Conservation (phyloP, 164 flowering plant species). For the Nelumbo lutea region DNA sequence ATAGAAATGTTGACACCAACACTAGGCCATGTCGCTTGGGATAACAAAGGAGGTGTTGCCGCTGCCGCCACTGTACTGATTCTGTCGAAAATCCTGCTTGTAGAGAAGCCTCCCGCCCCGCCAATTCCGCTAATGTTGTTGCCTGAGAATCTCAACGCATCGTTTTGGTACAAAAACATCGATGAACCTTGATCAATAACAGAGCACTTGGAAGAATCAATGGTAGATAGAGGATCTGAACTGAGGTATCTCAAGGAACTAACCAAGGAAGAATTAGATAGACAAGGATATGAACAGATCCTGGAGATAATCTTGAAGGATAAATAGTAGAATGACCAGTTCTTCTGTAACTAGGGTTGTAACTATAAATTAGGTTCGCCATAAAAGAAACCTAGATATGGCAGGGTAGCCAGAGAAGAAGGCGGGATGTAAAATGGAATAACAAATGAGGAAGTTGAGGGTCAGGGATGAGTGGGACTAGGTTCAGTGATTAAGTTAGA, state of each 20-base stretch:
- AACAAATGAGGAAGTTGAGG: too few species aligned
- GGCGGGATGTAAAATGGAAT: not conserved
- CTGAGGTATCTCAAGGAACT: slow-evolving; percentile 18
- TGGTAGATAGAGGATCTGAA: slow-evolving; percentile 9
- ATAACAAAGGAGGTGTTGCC: slow-evolving; percentile 6
- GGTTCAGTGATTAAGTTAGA: too few species aligned
- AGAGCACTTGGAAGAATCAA: slow-evolving; percentile 16
- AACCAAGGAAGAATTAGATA: slow-evolving; percentile 18
- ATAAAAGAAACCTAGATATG: slow-evolving; percentile 15
- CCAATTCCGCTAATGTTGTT: slow-evolving; percentile 10
- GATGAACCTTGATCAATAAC: slow-evolving; percentile 8
- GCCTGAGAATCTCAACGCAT: slow-evolving; percentile 13
- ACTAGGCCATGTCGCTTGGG: slow-evolving; percentile 19
- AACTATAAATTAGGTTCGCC: slow-evolving; percentile 35
- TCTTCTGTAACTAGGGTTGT: slow-evolving; percentile 27
- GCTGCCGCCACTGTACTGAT: slow-evolving; percentile 3
- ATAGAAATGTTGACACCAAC: slow-evolving; percentile 11
- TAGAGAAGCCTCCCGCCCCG: not conserved
- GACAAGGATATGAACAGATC: slow-evolving; percentile 17
- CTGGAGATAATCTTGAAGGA: slow-evolving; percentile 9
- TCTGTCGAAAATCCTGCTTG: not conserved
- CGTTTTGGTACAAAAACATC: slow-evolving; percentile 10
- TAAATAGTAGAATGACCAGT: slow-evolving; percentile 16
- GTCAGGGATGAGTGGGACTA: too few species aligned
- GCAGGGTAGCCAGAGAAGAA: not conserved